A percentile compares a stretch with the other conserved stretches of the same genome.
These are phyloP conservation scores for Penicillium ochrochloron DNA, from an alignment of 495 filamentous ascomycete species.

Conservation along the genomic window DNA sequence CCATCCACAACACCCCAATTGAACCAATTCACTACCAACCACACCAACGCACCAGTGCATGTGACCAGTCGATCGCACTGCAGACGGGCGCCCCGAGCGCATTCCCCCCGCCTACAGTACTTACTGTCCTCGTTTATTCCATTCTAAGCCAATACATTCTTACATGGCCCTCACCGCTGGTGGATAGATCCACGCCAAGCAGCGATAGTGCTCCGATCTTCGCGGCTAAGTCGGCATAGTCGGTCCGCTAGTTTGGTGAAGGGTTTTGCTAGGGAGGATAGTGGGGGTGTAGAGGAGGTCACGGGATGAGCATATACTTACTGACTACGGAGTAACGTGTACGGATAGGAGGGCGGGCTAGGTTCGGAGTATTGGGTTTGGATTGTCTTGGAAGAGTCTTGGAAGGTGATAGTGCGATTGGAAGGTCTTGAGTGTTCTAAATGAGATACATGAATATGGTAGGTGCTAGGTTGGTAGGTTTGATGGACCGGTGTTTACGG, in stretches of 20 bases:
- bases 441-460: no score
- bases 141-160: not conserved
- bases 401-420: not conserved
- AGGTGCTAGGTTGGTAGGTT: not conserved
- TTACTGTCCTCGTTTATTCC: not conserved
- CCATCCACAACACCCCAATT: not conserved
- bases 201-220: conserved; percentile 26
- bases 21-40: conserved; percentile 16
- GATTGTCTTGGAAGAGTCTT: not conserved
- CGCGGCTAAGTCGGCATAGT: conserved; percentile 36
- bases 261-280: conserved; percentile 17
- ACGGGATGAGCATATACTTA: not conserved
- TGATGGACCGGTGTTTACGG: not conserved
- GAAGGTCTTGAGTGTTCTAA: no score
- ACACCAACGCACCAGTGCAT: conserved; percentile 20
- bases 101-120: not conserved
- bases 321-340: not conserved
- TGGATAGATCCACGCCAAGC: conserved; percentile 31
- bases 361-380: not conserved
- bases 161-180: conserved; percentile 27
- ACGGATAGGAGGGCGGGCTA: no score
- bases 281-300: not conserved
- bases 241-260: conserved; percentile 20
- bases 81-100: conserved; percentile 22
- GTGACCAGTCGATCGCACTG: conserved; percentile 32